Evolutionary conservation across 1,139 yeast species (phyloP).

Genomic region (Debaryomyces udenii): DNA sequence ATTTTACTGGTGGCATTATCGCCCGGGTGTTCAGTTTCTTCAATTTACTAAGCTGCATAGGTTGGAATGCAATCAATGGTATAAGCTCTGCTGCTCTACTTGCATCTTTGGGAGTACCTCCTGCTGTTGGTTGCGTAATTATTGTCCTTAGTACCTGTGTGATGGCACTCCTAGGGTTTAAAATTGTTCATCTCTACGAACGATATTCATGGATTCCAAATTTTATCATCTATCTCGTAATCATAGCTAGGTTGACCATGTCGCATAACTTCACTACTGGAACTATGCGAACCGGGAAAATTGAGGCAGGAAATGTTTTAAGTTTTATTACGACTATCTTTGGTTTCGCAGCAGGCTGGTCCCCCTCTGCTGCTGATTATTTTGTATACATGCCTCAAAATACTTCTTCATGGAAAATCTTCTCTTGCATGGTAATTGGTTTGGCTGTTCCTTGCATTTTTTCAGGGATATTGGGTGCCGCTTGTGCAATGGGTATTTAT

Average conservation of each 20-base stretch:
- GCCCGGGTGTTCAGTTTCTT: constrained; percentile 36
- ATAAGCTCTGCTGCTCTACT: constrained; percentile 37
- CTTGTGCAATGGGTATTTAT: constrained; percentile 30
- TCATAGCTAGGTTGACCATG: constrained; percentile 29
- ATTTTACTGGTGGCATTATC: constrained; percentile 34
- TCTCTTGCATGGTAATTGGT: constrained; percentile 30
- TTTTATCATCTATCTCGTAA: constrained; percentile 27
- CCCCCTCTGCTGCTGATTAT: constrained; percentile 35
- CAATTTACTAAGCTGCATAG: constrained; percentile 35
- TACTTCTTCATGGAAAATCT: constrained; percentile 30
- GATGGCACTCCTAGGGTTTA: constrained; percentile 33
- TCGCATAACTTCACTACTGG: constrained; percentile 28
- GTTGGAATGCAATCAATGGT: constrained; percentile 40
- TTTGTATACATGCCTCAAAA: constrained; percentile 31
- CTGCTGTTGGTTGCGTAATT: constrained; percentile 38
- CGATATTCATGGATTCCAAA: constrained; percentile 35
- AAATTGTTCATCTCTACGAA: constrained; percentile 32
- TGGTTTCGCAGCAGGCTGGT: constrained; percentile 37
- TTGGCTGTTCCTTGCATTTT: constrained; percentile 30
- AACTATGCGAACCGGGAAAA: constrained; percentile 39
- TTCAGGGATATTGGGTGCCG: constrained; percentile 33
- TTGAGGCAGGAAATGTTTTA: constrained; percentile 39
- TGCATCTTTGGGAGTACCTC: constrained; percentile 29
- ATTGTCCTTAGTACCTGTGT: constrained; percentile 30
- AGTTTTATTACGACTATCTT: constrained; percentile 30